Percentiles rank a stretch among this genome's conserved stretches.
phyloP scores from a whole-genome alignment of 805 yeast species.

The Huiozyma sinensis region DNA sequence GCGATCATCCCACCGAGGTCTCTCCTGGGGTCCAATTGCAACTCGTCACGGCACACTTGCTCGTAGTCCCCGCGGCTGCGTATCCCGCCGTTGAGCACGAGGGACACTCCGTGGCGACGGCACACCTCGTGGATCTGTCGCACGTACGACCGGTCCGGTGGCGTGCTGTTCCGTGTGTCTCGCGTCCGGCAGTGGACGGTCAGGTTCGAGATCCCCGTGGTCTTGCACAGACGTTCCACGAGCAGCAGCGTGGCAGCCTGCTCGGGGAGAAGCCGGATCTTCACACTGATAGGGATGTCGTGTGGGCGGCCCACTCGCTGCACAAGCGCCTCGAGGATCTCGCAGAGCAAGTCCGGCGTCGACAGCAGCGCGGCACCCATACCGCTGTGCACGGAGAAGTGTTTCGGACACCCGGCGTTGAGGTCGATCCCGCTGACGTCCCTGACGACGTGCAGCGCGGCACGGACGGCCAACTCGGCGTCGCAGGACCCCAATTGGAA shows the following conservation, averaged over 20 bases:
- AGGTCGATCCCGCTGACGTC: slow-evolving; percentile 92
- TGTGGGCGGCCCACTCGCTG: slow-evolving; percentile 69
- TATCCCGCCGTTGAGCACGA: slow-evolving; percentile 77
- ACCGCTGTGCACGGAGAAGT: slow-evolving; percentile 86
- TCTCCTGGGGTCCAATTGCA: slow-evolving; percentile 30
- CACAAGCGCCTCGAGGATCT: slow-evolving; percentile 59
- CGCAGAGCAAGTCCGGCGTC: slow-evolving; percentile 70
- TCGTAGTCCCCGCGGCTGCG: slow-evolving; percentile 42
- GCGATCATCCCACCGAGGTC: slow-evolving; percentile 92
- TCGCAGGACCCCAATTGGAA: slow-evolving; percentile 87
- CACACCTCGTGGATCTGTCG: slow-evolving; percentile 53
- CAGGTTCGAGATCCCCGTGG: slow-evolving; percentile 75
- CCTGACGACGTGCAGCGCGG: slow-evolving; percentile 65
- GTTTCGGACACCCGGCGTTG: slow-evolving; percentile 96
- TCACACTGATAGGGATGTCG: slow-evolving; percentile 77
- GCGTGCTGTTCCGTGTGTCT: slow-evolving; percentile 78
- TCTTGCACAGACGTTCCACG: slow-evolving; percentile 40
- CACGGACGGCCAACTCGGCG: slow-evolving; percentile 77
- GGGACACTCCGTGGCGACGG: slow-evolving; percentile 48
- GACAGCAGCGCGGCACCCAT: slow-evolving; percentile 92
- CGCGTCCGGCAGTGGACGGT: slow-evolving; percentile 90
- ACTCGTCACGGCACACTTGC: slow-evolving; percentile 36
- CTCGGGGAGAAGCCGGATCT: slow-evolving; percentile 68
- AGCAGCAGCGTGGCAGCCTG: slow-evolving; percentile 50
- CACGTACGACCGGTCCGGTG: slow-evolving; percentile 64